phyloP scores from a whole-genome alignment of 805 yeast genomes.

The Candida boleticola region DNA sequence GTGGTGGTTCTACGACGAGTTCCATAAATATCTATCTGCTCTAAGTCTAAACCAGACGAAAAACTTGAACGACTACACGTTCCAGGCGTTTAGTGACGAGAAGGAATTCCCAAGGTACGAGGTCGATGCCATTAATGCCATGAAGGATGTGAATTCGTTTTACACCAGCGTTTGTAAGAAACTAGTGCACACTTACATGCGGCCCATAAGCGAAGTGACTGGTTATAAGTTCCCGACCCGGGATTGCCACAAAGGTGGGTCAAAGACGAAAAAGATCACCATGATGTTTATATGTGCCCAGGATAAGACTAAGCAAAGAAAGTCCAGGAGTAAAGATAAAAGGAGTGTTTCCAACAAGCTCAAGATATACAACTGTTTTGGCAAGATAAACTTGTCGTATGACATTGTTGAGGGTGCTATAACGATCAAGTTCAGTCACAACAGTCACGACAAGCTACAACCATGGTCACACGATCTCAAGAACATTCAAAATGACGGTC shows the following conservation, averaged over 20 bases:
- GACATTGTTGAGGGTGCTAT: conserved; percentile 5
- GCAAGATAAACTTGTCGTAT: conserved; percentile 6
- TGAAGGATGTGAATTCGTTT: conserved; percentile 4
- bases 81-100: background rate
- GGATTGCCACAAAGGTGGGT: conserved; percentile 9
- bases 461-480: too few relatives aligned
- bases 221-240: conserved; percentile 8
- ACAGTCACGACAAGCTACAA: conserved; percentile 2
- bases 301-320: conserved; percentile 8
- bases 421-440: conserved; percentile 4
- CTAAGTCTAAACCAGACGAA: conserved; percentile 2
- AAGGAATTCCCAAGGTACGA: conserved; percentile 4
- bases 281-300: conserved; percentile 8
- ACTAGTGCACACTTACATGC: conserved; percentile 3
- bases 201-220: conserved; percentile 6
- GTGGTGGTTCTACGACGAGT: background rate
- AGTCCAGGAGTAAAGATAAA: conserved; percentile 7
- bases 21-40: background rate
- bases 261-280: conserved; percentile 6
- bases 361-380: conserved; percentile 6
- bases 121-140: conserved; percentile 1
- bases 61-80: conserved; percentile 3
- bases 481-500: too few relatives aligned
- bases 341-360: conserved; percentile 4
- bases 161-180: conserved; percentile 5